Base-by-base conservation (phyloP, 108 stramenopile genomes). In the Pseudonitzschia multistriata region DNA sequence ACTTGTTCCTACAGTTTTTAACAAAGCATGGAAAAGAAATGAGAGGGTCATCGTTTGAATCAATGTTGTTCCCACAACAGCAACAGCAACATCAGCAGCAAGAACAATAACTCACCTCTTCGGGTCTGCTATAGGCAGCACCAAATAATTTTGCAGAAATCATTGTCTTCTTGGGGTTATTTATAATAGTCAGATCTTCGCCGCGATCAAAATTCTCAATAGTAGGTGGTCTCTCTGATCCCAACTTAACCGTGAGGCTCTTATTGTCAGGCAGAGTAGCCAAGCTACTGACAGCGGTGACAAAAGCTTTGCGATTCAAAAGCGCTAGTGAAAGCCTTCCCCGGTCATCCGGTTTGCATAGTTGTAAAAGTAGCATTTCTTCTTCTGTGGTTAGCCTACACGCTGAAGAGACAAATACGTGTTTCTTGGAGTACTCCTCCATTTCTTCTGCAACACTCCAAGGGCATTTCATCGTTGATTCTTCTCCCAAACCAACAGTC, bases 381-480 rank as follows among this genome's bases (percentile, higher is more conserved):
- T 97, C 96, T 55, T 90, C 89, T 0, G 88, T 88, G 27, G 94
- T 92, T 47, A 97, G 81, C 30, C 96, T 79, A 68, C 96, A 97
- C 5, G 94, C 87, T 10, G 92, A 91, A 49, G 91, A 93, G 28
- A 97, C 96, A 57, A 73, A 92, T 7, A 81, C 86, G 61, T 92
- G 90, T 68, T 95, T 94, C 67, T 87, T 85, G 29, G 88, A 83
- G 70, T 97, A 97, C 64, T 90, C 89, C 49, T 86, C 77, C 90
- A 94, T 88, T 74, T 96, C 96, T 70, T 90, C 89, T 53, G 79
- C 82, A 27, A 94, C 79, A 67, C 86, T 91, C 96, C 96, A 96
- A 25, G 96, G 96, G 66, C 93, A 94, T 66, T 85, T 89, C 92
- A 93, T 93, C 15, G 85, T 83, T 54, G 87, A 88, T 49, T 87